Conservation (phyloP, 2,329 filamentous ascomycete genomes). For the Calonectria naviculata region DNA sequence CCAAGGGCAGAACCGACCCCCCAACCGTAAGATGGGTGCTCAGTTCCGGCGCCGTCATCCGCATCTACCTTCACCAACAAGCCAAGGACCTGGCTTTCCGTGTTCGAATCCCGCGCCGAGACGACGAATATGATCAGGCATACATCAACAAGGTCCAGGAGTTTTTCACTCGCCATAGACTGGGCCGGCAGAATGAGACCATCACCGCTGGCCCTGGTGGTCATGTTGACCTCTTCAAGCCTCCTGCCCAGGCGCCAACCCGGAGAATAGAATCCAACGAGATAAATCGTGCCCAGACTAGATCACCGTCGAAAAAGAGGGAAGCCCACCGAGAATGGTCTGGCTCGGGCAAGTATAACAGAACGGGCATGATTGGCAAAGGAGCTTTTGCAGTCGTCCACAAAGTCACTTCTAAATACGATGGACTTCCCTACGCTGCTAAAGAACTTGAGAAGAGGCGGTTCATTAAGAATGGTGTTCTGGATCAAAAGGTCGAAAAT, state of each 20-base stretch:
- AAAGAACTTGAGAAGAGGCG: conserved; percentile 95
- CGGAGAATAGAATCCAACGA: conserved; percentile 36
- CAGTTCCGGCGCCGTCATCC: conserved; percentile 77
- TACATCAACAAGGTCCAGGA: conserved; percentile 77
- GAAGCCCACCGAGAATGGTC: conserved; percentile 74
- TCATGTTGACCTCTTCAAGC: conserved; percentile 52
- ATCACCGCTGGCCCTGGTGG: conserved; percentile 60
- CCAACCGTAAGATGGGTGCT: conserved; percentile 68
- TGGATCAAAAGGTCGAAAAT: conserved; percentile 94
- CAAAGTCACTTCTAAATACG: conserved; percentile 85
- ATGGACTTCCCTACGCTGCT: conserved; percentile 86
- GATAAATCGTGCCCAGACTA: conserved; percentile 18
- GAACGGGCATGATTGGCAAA: conserved; percentile 84
- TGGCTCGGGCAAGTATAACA: conserved; percentile 87
- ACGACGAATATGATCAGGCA: conserved; percentile 71
- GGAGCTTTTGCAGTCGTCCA: conserved; percentile 96
- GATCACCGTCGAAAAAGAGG: conserved; percentile 37
- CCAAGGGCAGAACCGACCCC: conserved; percentile 47
- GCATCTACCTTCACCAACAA: conserved; percentile 68
- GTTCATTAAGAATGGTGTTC: conserved; percentile 91
- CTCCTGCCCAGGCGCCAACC: conserved; percentile 33
- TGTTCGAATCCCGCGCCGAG: conserved; percentile 83
- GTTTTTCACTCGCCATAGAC: conserved; percentile 64
- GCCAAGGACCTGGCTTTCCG: conserved; percentile 79
- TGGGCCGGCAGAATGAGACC: conserved; percentile 53